Conservation (phyloP, 305 asterid genomes). For the Solanum hybrid region DNA sequence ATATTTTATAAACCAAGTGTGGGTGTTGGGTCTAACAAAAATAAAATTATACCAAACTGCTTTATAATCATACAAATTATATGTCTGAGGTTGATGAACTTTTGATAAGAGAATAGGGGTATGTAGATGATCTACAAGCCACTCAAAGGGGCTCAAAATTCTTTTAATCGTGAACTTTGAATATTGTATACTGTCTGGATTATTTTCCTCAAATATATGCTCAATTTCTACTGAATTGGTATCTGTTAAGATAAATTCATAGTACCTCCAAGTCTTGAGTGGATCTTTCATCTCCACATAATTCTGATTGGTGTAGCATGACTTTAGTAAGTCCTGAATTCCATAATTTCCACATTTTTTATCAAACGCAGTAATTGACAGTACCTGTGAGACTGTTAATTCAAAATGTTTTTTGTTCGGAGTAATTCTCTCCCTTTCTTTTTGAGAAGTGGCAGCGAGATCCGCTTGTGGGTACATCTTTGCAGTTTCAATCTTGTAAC, state of each 20-base stretch:
- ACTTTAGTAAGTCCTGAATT: too few species aligned
- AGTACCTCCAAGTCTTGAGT: too few species aligned
- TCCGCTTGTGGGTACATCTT: neutral
- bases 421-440: neutral
- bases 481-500: neutral
- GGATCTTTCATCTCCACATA: too few species aligned
- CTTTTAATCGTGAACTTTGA: neutral
- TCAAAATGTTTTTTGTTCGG: neutral
- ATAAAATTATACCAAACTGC: neutral
- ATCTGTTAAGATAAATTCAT: too few species aligned
- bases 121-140: neutral
- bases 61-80: neutral
- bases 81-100: neutral
- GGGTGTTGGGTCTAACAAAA: neutral
- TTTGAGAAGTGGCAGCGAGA: neutral
- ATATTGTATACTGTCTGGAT: too few species aligned
- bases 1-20: neutral
- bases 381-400: neutral
- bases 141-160: neutral
- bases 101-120: neutral
- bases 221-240: too few species aligned
- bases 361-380: neutral
- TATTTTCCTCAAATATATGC: too few species aligned
- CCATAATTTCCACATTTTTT: neutral
- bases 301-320: too few species aligned